These are phyloP conservation scores for Phalaenopsis aphrodite DNA, from an alignment of 106 monocot genomes.

Conservation along the genomic window DNA sequence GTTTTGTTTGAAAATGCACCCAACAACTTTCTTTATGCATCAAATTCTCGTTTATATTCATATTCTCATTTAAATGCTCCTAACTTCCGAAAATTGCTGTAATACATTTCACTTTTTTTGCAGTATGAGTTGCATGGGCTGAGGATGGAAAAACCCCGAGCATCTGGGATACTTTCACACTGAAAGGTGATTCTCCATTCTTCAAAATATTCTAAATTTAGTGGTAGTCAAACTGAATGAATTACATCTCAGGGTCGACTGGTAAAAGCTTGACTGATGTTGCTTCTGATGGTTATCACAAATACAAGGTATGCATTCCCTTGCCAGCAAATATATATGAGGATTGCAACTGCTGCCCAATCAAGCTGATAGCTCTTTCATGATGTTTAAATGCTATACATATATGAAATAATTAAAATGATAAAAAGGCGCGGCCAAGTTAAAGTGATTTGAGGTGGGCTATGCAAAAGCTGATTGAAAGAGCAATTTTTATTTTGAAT, in stretches of 20 bases:
- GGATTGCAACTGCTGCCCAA: background rate
- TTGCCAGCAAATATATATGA: background rate
- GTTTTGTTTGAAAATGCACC: background rate
- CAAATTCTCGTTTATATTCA: background rate
- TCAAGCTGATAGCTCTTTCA: background rate
- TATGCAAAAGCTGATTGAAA: no score
- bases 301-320: constrained; percentile 31
- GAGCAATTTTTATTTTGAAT: no score
- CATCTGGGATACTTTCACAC: constrained; percentile 20
- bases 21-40: background rate
- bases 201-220: background rate
- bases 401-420: no score
- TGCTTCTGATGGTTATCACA: constrained; percentile 38
- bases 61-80: background rate
- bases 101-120: background rate
- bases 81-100: background rate
- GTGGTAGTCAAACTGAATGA: background rate
- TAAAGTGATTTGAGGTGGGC: no score
- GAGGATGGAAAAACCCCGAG: constrained; percentile 15
- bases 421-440: no score
- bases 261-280: constrained; percentile 23
- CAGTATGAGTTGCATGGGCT: constrained; percentile 8
- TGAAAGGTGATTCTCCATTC: background rate
- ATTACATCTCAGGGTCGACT: constrained; percentile 8
- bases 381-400: no score